These are phyloP conservation scores for Tephrocybe sp. DNA, from an alignment of 768 basidiomycete genomes.

Conservation along the genomic window DNA sequence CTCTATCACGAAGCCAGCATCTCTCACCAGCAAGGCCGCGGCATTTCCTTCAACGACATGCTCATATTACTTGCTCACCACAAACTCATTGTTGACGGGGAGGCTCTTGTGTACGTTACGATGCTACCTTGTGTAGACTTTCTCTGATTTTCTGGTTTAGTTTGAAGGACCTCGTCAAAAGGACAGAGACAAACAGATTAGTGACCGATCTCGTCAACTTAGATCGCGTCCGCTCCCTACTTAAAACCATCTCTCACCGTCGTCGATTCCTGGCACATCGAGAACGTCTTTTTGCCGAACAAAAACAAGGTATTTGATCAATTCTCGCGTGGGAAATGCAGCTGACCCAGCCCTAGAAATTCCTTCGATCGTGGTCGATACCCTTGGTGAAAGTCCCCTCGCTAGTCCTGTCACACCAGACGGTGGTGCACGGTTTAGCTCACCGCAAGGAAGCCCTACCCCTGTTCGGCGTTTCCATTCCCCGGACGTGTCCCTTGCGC, in stretches of 20 bases:
- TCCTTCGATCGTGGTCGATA: slow-evolving; percentile 70
- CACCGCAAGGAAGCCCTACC: slow-evolving; percentile 40
- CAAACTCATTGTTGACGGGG: slow-evolving; percentile 86
- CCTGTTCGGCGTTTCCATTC: slow-evolving; percentile 34
- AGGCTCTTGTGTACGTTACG: slow-evolving; percentile 77
- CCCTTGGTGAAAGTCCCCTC: slow-evolving; percentile 47
- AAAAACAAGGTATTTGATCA: slow-evolving; percentile 38
- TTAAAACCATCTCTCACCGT: slow-evolving; percentile 75
- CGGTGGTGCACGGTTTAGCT: slow-evolving; percentile 15
- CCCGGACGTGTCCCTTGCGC: slow-evolving; percentile 46
- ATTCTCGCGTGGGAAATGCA: not conserved
- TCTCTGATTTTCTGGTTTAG: slow-evolving; percentile 35
- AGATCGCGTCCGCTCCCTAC: slow-evolving; percentile 78
- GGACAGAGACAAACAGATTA: slow-evolving; percentile 75
- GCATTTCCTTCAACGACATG: slow-evolving; percentile 92
- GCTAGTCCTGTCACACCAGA: slow-evolving; percentile 34
- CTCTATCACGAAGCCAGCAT: slow-evolving; percentile 87
- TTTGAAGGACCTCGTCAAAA: slow-evolving; percentile 74
- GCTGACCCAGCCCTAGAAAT: slow-evolving; percentile 44
- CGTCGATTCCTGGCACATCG: slow-evolving; percentile 60
- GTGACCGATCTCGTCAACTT: slow-evolving; percentile 84
- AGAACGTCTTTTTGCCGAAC: slow-evolving; percentile 39
- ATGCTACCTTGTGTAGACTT: not conserved
- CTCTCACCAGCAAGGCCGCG: slow-evolving; percentile 66
- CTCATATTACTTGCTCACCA: slow-evolving; percentile 85